Base-by-base conservation (phyloP, 257 asterid genomes). In the Anisodus tanguticus region DNA sequence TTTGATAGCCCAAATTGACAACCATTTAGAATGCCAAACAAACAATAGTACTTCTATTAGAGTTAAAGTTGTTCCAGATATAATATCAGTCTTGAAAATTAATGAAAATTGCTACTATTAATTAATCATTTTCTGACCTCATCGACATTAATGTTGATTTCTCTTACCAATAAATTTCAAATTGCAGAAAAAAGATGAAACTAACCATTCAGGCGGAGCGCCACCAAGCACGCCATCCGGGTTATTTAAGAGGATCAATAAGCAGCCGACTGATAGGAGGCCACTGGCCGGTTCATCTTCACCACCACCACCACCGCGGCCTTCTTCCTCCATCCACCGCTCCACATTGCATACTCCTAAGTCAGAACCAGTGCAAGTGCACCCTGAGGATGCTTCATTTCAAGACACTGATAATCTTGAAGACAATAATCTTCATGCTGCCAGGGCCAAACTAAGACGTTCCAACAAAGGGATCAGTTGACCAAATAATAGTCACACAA, bases 401-500 rank as follows among this genome's bases (percentile, higher is more conserved):
- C 71, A 64, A 26, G 22, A 68, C 76, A 5, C 1, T 68, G 76
- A 68, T 68, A 8, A 22, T 68, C 0, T 22, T 11, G 60, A 74
- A 22, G 45, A 74, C 22, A 31, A 74, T 22, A 16, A 49, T 74
- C 39, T 74, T 49, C 59, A 74, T 74, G 62, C 45, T 49, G 62
- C 45, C 3, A 22, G 45, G 81, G 81, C 62, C 0, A 74, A 49
- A 74, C 8, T 74, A 49, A 74, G 81, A 74, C 62, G 81, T 51
- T 47, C 41, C 43, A 72, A 72, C 60, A 74, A 74, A 49, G 63
- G 47, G 60, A 74, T 4, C 26, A 74, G 41, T 47, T 74, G 19
- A 39, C 11, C 11, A 74, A 47, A 41, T 6, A 47, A 41, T 6
- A 17, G 63, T 51, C 22, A 37, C 13, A 51, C 62, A 22, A 51